These are phyloP conservation scores for Stropharia rugosoannulata DNA, from an alignment of 768 basidiomycete genomes.

Conservation along the genomic window DNA sequence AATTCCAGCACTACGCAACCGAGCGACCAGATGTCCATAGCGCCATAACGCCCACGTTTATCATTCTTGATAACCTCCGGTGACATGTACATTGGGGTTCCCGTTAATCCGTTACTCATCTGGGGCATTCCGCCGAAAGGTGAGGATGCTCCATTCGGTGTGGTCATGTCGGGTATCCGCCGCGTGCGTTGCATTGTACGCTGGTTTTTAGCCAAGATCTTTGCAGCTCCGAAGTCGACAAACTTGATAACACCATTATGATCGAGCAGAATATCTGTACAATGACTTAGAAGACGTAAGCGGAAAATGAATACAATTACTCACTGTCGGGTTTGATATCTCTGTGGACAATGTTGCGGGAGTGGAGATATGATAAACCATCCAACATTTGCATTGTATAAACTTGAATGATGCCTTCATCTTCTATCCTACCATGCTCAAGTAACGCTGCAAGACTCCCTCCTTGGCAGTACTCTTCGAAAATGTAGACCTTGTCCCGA, in stretches of 20 bases:
- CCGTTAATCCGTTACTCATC: constrained; percentile 86
- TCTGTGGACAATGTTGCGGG: constrained; percentile 88
- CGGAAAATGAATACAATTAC: constrained; percentile 28
- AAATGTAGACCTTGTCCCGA: constrained; percentile 97
- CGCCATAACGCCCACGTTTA: constrained; percentile 81
- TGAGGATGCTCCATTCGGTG: constrained; percentile 22
- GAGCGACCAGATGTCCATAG: constrained; percentile 98
- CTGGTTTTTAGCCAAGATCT: constrained; percentile 89
- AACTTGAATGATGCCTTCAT: constrained; percentile 92
- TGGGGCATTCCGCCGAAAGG: constrained; percentile 41
- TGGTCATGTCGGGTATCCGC: constrained; percentile 45
- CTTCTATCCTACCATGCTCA: constrained; percentile 94
- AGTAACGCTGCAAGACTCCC: constrained; percentile 87
- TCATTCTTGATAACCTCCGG: constrained; percentile 98
- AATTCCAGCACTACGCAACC: constrained; percentile 98
- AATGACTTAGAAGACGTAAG: constrained; percentile 3
- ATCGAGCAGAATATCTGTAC: constrained; percentile 89
- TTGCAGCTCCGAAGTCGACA: constrained; percentile 97
- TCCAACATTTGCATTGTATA: constrained; percentile 98
- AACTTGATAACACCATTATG: constrained; percentile 92
- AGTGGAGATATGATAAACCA: constrained; percentile 91
- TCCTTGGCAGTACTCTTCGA: constrained; percentile 97
- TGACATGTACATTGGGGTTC: constrained; percentile 99
- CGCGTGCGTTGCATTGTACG: constrained; percentile 78
- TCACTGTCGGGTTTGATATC: constrained; percentile 98